Percentiles rank a stretch among this genome's conserved stretches.
These are phyloP conservation scores for Ustilago crameri DNA, from an alignment of 1,284 basidiomycete species.

Conservation along the genomic window DNA sequence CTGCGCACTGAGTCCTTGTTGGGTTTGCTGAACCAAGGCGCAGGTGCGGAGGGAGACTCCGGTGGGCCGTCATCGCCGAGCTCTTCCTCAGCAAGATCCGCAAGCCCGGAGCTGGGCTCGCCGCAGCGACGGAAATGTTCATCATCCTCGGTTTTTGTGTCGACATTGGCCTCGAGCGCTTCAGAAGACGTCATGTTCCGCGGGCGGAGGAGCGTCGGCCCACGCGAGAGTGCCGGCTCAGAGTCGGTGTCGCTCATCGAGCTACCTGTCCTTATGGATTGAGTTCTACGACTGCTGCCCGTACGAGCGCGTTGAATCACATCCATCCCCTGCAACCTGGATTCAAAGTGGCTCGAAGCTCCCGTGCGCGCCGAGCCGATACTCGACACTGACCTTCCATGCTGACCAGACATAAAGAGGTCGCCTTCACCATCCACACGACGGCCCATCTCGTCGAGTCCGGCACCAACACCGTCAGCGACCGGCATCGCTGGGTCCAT, in stretches of 20 bases:
- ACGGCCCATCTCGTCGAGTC: slow-evolving; percentile 41
- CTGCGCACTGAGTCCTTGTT: background rate
- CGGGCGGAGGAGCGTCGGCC: slow-evolving; percentile 32
- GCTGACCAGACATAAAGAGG: slow-evolving; percentile 12
- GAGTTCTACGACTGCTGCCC: slow-evolving; percentile 42
- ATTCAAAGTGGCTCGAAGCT: slow-evolving; percentile 54
- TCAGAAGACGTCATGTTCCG: slow-evolving; percentile 21
- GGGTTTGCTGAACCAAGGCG: background rate
- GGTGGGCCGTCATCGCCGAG: background rate
- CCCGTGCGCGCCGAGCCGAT: slow-evolving; percentile 51
- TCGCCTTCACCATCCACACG: slow-evolving; percentile 1
- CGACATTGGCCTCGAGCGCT: slow-evolving; percentile 8
- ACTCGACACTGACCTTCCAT: slow-evolving; percentile 46
- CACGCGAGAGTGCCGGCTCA: slow-evolving; percentile 29
- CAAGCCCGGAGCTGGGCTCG: slow-evolving; percentile 2
- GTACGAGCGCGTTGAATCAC: slow-evolving; percentile 59
- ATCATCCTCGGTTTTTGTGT: slow-evolving; percentile 20
- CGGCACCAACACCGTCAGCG: background rate
- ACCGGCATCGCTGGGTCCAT: background rate
- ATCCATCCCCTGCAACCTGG: slow-evolving; percentile 52
- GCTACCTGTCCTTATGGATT: slow-evolving; percentile 35
- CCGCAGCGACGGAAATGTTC: background rate
- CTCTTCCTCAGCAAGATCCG: slow-evolving; percentile 18
- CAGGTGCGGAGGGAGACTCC: background rate
- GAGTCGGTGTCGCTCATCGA: slow-evolving; percentile 32